Conservation (phyloP, 2,329 filamentous ascomycete species). For the Coniochaeta sp. region DNA sequence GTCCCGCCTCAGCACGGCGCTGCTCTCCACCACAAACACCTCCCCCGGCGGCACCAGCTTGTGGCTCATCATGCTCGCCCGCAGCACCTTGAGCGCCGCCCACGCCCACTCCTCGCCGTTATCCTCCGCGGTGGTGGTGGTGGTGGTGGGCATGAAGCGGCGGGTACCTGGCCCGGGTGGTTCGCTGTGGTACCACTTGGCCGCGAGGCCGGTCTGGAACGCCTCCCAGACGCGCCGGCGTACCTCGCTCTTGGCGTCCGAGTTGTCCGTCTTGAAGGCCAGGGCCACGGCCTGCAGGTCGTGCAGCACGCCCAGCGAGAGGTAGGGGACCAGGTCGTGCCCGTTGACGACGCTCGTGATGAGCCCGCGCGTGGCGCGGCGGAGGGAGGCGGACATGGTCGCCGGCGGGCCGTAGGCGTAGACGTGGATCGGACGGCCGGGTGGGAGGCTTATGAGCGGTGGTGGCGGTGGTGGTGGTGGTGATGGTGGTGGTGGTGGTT, state of each 20-base stretch:
- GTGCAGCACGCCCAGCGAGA: constrained; percentile 67
- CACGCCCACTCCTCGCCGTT: constrained; percentile 65
- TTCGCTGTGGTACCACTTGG: constrained; percentile 51
- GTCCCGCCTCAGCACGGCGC: constrained; percentile 58
- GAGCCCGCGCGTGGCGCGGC: constrained; percentile 62
- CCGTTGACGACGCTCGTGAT: constrained; percentile 70
- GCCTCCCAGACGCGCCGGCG: constrained; percentile 59
- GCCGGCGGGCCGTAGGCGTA: constrained; percentile 73
- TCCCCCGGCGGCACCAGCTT: constrained; percentile 72
- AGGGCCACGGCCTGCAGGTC: constrained; percentile 67
- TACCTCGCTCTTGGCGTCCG: constrained; percentile 59
- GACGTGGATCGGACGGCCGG: constrained; percentile 66
- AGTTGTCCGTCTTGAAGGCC: constrained; percentile 65
- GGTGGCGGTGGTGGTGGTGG: no score
- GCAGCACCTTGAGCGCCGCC: constrained; percentile 57
- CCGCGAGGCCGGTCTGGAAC: constrained; percentile 52
- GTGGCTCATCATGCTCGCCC: constrained; percentile 59
- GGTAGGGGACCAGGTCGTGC: constrained; percentile 64
- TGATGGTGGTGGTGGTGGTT: no score
- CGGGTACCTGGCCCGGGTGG: not conserved
- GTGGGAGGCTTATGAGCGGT: constrained; percentile 45
- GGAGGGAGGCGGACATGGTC: constrained; percentile 63
- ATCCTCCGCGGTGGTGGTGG: constrained; percentile 23
- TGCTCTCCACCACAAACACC: constrained; percentile 65
- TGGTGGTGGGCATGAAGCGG: not conserved